Conservation (phyloP, 345 rosid genomes). For the Eucalyptus erythrocorys region DNA sequence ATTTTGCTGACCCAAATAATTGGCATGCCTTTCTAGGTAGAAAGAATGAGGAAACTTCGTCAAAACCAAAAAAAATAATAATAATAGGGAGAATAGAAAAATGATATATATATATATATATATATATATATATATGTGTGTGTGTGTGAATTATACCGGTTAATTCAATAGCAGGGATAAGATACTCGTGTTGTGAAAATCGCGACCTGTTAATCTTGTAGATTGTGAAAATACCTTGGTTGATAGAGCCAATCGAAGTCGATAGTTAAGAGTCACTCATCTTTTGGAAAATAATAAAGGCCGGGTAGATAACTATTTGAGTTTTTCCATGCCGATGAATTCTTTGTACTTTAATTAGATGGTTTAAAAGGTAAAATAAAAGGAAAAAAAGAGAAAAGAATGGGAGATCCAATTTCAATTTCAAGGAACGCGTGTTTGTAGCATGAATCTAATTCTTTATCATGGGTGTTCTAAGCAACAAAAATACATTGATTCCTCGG, state of each 20-base stretch:
- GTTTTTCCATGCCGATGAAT: background rate
- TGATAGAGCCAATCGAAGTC: background rate
- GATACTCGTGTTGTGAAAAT: background rate
- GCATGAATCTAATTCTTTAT: background rate
- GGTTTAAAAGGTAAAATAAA: background rate
- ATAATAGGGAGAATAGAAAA: background rate
- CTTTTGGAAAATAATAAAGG: background rate
- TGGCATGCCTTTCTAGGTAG: background rate
- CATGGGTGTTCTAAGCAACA: background rate
- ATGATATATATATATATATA: no score
- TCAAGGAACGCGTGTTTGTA: background rate
- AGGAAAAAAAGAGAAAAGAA: background rate
- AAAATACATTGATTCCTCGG: background rate
- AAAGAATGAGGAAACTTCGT: background rate
- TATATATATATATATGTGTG: no score
- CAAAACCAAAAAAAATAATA: background rate
- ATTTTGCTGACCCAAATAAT: background rate
- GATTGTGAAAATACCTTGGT: background rate
- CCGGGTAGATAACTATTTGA: background rate
- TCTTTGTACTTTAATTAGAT: background rate
- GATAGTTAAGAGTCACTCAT: background rate
- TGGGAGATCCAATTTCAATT: background rate
- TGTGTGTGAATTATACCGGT: background rate
- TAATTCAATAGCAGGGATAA: background rate
- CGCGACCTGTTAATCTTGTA: rapidly evolving